These are phyloP conservation scores for Melastoma malabathricum DNA, from an alignment of 345 rosid genomes.

Conservation along the genomic window DNA sequence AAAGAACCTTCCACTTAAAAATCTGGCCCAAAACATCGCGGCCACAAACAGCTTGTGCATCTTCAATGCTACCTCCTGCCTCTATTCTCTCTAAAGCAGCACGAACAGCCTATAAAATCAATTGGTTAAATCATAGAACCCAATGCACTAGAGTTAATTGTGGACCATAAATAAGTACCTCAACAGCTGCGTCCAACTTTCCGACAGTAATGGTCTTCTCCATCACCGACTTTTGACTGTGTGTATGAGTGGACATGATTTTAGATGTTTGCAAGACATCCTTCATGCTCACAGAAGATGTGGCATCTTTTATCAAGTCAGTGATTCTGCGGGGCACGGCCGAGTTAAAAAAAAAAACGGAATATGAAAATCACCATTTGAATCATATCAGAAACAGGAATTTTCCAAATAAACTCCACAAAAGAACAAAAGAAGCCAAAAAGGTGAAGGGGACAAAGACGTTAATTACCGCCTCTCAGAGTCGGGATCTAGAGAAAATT, in stretches of 20 bases:
- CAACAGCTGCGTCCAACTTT: conserved; percentile 67
- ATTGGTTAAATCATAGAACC: background rate
- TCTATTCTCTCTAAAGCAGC: conserved; percentile 65
- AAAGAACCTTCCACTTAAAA: conserved; percentile 71
- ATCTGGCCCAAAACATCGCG: conserved; percentile 59
- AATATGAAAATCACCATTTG: no score
- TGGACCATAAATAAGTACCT: conserved; percentile 32
- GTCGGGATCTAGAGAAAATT: conserved; percentile 42
- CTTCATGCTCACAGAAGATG: conserved; percentile 42
- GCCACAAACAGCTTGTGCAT: conserved; percentile 83
- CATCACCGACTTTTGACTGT: conserved; percentile 26
- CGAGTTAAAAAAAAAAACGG: background rate
- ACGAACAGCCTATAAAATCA: conserved; percentile 48
- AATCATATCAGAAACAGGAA: background rate
- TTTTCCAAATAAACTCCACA: background rate
- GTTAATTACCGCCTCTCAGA: conserved; percentile 47
- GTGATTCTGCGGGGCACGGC: conserved; percentile 31
- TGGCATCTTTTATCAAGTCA: conserved; percentile 35
- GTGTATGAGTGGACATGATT: conserved; percentile 37
- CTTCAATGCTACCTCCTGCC: conserved; percentile 52
- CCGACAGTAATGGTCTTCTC: conserved; percentile 65
- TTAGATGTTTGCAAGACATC: conserved; percentile 32
- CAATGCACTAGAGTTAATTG: conserved; percentile 1
- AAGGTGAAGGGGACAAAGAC: background rate
- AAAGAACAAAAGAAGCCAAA: background rate